Percentiles rank a stretch among this genome's conserved stretches.
These are phyloP conservation scores for Trametes gibbosa DNA, from an alignment of 768 basidiomycete species.

Conservation along the genomic window DNA sequence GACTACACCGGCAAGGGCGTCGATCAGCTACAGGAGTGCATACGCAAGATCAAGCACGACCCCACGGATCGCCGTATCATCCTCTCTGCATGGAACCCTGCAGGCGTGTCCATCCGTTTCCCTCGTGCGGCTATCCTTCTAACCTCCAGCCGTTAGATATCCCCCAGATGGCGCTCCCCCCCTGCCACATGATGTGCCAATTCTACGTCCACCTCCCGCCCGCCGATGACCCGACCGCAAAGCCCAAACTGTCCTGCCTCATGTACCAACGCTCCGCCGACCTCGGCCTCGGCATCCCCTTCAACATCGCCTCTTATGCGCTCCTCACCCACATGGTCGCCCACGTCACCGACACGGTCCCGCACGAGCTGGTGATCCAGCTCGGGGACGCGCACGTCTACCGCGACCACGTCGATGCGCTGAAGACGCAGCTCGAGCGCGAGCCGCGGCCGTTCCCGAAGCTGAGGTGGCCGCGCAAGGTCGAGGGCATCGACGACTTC, in stretches of 20 bases:
- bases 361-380: slow-evolving; percentile 91
- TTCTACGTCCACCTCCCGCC: slow-evolving; percentile 94
- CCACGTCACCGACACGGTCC: slow-evolving; percentile 80
- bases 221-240: slow-evolving; percentile 39
- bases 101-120: slow-evolving; percentile 53
- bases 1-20: slow-evolving; percentile 84
- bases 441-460: slow-evolving; percentile 83
- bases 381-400: slow-evolving; percentile 99
- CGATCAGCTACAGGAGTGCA: slow-evolving; percentile 88
- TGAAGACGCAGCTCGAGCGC: slow-evolving; percentile 76
- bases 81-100: slow-evolving; percentile 96
- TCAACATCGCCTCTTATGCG: slow-evolving; percentile 99
- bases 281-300: slow-evolving; percentile 94
- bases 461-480: slow-evolving; percentile 66
- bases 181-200: slow-evolving; percentile 98
- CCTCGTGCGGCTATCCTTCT: not conserved
- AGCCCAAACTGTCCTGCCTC: slow-evolving; percentile 82
- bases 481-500: slow-evolving; percentile 78
- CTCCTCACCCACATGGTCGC: slow-evolving; percentile 97
- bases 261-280: slow-evolving; percentile 99
- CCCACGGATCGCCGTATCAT: slow-evolving; percentile 95
- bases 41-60: slow-evolving; percentile 87
- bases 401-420: slow-evolving; percentile 85
- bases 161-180: slow-evolving; percentile 92
- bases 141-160: slow-evolving; percentile 56